phyloP scores from a whole-genome alignment of 2,329 filamentous ascomycete genomes.

The Sordariomycetes sp. region DNA sequence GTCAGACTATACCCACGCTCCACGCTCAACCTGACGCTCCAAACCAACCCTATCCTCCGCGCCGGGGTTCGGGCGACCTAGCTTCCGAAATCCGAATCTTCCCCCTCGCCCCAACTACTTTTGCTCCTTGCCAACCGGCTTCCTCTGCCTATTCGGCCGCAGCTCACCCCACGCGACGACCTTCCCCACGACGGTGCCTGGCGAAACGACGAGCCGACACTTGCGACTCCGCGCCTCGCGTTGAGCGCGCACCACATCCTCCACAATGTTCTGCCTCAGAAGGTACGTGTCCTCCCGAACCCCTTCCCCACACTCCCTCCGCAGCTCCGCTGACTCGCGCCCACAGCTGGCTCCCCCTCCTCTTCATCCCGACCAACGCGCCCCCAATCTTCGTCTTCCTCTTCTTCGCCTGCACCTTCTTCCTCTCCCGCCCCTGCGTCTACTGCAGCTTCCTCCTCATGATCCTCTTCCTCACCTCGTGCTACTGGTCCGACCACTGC shows the following conservation, averaged over 20 bases:
- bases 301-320: neutral
- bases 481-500: constrained; percentile 78
- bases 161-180: neutral
- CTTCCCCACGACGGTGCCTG: neutral
- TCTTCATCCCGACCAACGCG: constrained; percentile 79
- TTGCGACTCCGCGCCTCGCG: neutral
- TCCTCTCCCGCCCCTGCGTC: constrained; percentile 90
- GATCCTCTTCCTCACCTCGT: constrained; percentile 85
- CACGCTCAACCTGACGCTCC: neutral
- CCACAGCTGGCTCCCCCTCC: constrained; percentile 67
- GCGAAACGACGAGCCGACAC: neutral
- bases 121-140: neutral
- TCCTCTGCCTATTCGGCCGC: too few species aligned
- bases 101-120: neutral
- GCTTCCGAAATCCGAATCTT: neutral
- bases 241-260: neutral
- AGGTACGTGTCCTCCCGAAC: constrained; percentile 25
- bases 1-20: neutral
- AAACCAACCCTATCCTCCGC: neutral
- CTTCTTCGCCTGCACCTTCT: constrained; percentile 87
- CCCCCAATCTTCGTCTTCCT: constrained; percentile 76
- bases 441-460: constrained; percentile 95
- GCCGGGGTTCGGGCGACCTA: neutral
- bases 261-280: constrained; percentile 47
- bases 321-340: neutral